Percentiles rank a stretch among this genome's conserved stretches.
phyloP scores from a whole-genome alignment of 1,284 basidiomycete genomes.

The Heterobasidion occidentale region DNA sequence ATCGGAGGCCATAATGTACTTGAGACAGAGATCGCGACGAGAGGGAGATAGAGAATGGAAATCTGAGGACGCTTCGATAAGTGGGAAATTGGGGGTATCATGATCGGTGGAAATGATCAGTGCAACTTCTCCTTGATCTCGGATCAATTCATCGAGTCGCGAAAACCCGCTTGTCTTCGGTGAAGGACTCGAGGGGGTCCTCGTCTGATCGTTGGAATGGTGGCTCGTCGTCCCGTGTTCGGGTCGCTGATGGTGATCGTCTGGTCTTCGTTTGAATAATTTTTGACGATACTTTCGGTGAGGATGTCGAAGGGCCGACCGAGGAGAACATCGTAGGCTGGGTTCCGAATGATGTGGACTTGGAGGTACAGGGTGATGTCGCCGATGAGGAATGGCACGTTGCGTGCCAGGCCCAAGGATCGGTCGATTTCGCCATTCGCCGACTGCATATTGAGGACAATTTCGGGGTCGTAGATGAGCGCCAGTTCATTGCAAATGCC shows the following conservation, averaged over 20 bases:
- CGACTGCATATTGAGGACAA: constrained; percentile 1
- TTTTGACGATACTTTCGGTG: neutral
- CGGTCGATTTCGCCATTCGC: constrained; percentile 18
- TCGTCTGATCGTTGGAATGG: neutral
- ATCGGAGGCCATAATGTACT: neutral
- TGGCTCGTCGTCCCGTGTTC: neutral
- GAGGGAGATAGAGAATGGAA: neutral
- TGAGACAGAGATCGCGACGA: neutral
- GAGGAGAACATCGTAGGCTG: constrained; percentile 22
- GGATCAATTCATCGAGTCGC: neutral
- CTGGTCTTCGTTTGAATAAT: neutral
- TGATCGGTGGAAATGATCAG: neutral
- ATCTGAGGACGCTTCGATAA: neutral
- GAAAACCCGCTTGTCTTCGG: neutral
- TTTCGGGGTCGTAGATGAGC: neutral
- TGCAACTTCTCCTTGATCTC: neutral
- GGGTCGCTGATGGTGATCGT: neutral
- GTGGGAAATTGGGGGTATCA: neutral
- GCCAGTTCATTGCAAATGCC: neutral
- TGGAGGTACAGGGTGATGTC: constrained; percentile 13
- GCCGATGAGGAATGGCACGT: neutral
- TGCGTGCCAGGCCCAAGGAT: constrained; percentile 16
- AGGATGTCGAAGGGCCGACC: neutral
- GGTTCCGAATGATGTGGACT: constrained; percentile 17
- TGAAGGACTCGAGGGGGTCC: neutral